Evolutionary conservation across 2,329 filamentous ascomycete species (phyloP), one percentile per base, ranked within the genome.

Genomic region (Pestalotiopsis sp.): DNA sequence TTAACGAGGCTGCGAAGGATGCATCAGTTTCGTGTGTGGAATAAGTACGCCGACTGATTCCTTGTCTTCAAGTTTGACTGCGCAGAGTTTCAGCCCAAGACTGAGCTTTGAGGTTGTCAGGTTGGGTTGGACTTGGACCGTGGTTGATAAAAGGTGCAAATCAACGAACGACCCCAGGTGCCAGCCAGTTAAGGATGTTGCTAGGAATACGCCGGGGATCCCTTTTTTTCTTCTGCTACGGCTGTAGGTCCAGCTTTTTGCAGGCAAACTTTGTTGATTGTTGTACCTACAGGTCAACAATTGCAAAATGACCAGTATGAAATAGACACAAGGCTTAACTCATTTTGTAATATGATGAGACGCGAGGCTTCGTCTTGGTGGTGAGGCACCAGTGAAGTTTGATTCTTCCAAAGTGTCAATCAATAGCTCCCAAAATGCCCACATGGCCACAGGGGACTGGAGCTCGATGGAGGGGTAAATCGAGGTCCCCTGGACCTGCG

Each of bases 401-500:
- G 45, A 23, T 52, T 27, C 59, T 62, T 36, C 38, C 23, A 61
- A 61, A 13, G n/a, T 36, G 25, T 9, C 23, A 20, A 17, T 31
- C 20, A 36, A 36, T 36, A 36, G 59, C 31, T 27, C n/a, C 5
- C 7, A 20, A 20, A 20, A 36, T 36, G 31, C 36, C 36, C 36
- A 20, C 27, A 36, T 62, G 11, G 31, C 36, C 25, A 25, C n/a
- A 13, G 25, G 27, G 13, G 17, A 36, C 59, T 20, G 31, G 27
- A 27, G 25, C 27, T 20, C 6, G 27, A 62, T 62, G 59, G 59
- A 62, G 59, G 59, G 59, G 59, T 62, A 62, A 36, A 62, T 36
- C 38, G 27, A 39, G 59, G 59, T 62, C 14, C 11, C 17, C 5
- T 12, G 12, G 14, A 62, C 31, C 38, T 52, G 13, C 12, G 1